These are phyloP conservation scores for Canavalia gladiata DNA, from an alignment of 306 rosid species.

Conservation along the genomic window DNA sequence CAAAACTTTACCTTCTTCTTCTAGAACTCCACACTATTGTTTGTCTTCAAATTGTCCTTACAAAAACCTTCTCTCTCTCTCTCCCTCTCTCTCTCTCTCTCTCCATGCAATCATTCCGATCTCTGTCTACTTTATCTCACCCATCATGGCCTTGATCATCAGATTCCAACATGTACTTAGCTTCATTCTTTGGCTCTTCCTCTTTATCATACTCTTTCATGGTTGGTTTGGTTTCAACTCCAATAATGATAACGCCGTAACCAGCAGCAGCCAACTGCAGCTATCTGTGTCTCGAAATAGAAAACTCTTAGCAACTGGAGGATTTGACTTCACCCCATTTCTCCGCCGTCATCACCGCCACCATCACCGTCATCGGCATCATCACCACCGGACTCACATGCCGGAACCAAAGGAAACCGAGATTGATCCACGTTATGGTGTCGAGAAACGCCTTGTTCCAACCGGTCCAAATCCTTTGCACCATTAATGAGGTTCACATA, in stretches of 20 bases:
- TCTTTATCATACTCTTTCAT: slow-evolving; percentile 53
- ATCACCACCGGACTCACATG: slow-evolving; percentile 25
- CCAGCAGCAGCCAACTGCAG: neutral
- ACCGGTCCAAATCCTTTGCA: slow-evolving; percentile 99
- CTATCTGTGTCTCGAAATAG: slow-evolving; percentile 48
- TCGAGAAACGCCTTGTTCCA: slow-evolving; percentile 86
- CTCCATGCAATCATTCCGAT: slow-evolving; percentile 69
- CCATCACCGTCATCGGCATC: slow-evolving; percentile 29
- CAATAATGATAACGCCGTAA: neutral
- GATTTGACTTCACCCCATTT: slow-evolving; percentile 70
- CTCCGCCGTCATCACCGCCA: slow-evolving; percentile 51
- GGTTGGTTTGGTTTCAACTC: slow-evolving; percentile 46
- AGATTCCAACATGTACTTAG: slow-evolving; percentile 51
- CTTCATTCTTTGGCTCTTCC: slow-evolving; percentile 62
- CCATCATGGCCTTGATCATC: slow-evolving; percentile 52
- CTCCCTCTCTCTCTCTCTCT: too few relatives aligned
- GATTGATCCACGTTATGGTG: slow-evolving; percentile 82
- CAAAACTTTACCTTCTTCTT: slow-evolving; percentile 43
- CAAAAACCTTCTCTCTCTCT: too few relatives aligned
- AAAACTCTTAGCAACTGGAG: slow-evolving; percentile 47
- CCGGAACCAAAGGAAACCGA: slow-evolving; percentile 37
- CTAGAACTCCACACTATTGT: slow-evolving; percentile 46
- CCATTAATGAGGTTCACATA: slow-evolving; percentile 63
- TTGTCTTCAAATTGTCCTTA: slow-evolving; percentile 11
- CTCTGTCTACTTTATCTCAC: slow-evolving; percentile 53